Evolutionary conservation across 2,329 filamentous ascomycete species (phyloP), one percentile per base, ranked within the genome.

Genomic region (Thielaviopsis ethacetica): DNA sequence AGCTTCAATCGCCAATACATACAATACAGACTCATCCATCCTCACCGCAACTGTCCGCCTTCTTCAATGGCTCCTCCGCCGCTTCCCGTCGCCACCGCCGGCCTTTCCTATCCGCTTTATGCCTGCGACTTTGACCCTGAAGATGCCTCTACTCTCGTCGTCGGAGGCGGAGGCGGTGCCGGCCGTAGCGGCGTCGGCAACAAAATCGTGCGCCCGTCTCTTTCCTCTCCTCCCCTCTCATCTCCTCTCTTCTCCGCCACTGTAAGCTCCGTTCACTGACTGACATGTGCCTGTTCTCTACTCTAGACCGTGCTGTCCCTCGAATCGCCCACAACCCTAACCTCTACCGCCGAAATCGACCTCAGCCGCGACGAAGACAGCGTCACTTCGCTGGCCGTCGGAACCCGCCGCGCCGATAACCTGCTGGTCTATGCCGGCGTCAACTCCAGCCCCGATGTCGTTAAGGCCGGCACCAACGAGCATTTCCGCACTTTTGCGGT

Each of bases 361-460:
- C 81, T 95, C 54, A 86, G 86, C 62, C 79, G 82, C 65, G 82
- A 91, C 67, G 91, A 96, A 73, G 91, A 97, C 71, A 94, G 86
- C 59, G 88, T 95, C 61, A 89, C 86, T 63, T 91, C 86, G 58
- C 76, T 96, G 55, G 88, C 83, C 50, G 81, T 85, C 57, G 83
- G 88, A 63, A 78, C 73, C 67, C 78, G 66, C 70, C 79, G 74
- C 71, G 75, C 73, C 56, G 83, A 77, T 65, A 69, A 76, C 51
- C 53, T 73, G 57, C 54, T 55, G 22, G 72, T 82, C 7, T 83
- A 87, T 64, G 88, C 90, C 26, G 90, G 90, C 58, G 84, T 95
- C 72, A 96, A 95, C 70, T 90, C 88, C 61, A 86, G 84, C 61
- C 77, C 82, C 53, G 78, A 77, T 5, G 84, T 89, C 60, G 78